These are phyloP conservation scores for Stereum hirsutum DNA, from an alignment of 1,284 basidiomycete species.

Conservation along the genomic window DNA sequence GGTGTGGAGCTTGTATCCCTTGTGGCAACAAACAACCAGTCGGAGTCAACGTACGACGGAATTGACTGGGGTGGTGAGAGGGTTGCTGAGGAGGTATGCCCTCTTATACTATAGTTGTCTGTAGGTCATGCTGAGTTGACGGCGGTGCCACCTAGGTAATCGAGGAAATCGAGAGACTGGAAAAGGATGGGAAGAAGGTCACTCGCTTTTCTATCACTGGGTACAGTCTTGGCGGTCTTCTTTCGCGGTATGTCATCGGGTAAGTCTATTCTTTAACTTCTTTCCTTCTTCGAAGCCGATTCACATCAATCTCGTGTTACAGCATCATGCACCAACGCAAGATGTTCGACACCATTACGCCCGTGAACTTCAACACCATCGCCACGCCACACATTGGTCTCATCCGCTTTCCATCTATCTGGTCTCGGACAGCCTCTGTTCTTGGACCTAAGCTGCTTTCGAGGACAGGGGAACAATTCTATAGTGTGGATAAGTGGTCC, in stretches of 20 bases:
- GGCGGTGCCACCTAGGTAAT: constrained; percentile 32
- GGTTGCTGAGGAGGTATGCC: constrained; percentile 53
- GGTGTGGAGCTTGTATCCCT: constrained; percentile 31
- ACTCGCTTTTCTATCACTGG: constrained; percentile 65
- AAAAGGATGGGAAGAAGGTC: constrained; percentile 44
- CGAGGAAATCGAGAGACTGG: constrained; percentile 41
- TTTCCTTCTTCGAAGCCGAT: neutral
- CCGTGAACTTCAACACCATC: constrained; percentile 76
- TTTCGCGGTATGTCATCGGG: constrained; percentile 75
- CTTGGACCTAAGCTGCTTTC: constrained; percentile 74
- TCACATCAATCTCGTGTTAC: neutral
- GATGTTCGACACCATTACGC: constrained; percentile 61
- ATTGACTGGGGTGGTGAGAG: constrained; percentile 58
- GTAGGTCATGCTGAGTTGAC: neutral
- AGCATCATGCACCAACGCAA: constrained; percentile 57
- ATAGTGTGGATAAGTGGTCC: constrained; percentile 58
- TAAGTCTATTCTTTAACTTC: constrained; percentile 17
- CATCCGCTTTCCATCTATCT: constrained; percentile 46
- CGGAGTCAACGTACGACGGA: constrained; percentile 52
- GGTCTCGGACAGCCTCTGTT: constrained; percentile 46
- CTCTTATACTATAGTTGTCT: neutral
- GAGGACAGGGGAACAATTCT: constrained; percentile 62
- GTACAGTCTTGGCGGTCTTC: constrained; percentile 76
- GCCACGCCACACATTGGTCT: constrained; percentile 79
- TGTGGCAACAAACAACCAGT: constrained; percentile 36